Base-by-base conservation (phyloP, 2,329 filamentous ascomycete genomes). In the Geosmithia flava region DNA sequence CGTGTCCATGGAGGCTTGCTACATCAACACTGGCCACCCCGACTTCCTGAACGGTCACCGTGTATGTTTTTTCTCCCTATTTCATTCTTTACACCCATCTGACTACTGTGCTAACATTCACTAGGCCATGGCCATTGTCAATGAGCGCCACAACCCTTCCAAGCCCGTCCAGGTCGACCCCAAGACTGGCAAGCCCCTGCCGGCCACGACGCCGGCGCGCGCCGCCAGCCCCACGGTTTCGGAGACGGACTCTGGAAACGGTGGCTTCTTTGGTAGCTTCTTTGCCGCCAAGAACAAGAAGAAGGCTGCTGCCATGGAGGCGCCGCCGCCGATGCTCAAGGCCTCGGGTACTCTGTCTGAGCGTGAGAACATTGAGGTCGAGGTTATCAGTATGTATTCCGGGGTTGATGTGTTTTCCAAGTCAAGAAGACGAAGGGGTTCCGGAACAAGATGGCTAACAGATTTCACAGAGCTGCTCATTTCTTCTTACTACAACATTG, bases 271-370 rank as follows among this genome's bases (percentile, higher is more conserved):
- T 59, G 93, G 93, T 56, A 95, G 87, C 60, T 98, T 98, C 78
- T 98, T 96, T 63, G 88, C 93, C 11, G 90, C 87, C 62, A 98
- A 97, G 80, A 98, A 97, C 73, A 98, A 97, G 82, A 98, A 98
- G 80, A 97, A 96, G 83, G 94, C 95, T 70, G 93, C 93, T n/a
- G 90, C 91, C 45, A 98, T 98, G 93, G 93, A 98, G 65, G 76
- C 93, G 15, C 93, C 93, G 40, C 93, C 93, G 53, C 80, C 93
- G 29, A 91, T 81, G 42, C 80, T 98, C 50, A 98, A 96, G 73
- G 93, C 93, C 33, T 95, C 88, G 3, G 91, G 93, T 42, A 95
- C 84, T 23, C 74, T 98, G 40, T 95, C 87, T 5, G 93, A 98
- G 69, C 88, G 93, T 52, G 93, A 98, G 66, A 83, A 82, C 51